These are phyloP conservation scores for Oryza australiensis DNA, from an alignment of 176 grass and related monocot species.

Conservation along the genomic window DNA sequence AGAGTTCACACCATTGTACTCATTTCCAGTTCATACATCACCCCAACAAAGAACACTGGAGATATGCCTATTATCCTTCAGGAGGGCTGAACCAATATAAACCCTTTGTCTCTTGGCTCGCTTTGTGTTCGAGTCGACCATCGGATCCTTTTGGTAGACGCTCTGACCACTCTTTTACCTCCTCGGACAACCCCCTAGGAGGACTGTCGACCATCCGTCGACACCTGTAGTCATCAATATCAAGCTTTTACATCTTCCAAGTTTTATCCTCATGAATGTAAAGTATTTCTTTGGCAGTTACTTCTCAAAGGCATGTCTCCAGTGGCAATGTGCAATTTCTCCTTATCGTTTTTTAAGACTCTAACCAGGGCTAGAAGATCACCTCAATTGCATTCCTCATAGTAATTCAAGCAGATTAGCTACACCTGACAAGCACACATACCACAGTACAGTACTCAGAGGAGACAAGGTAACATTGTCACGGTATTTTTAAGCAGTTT, in stretches of 20 bases:
- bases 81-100: too few species aligned
- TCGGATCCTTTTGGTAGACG: too few species aligned
- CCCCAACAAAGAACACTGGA: too few species aligned
- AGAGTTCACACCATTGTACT: too few species aligned
- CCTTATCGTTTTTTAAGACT: too few species aligned
- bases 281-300: background rate
- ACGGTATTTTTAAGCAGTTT: background rate
- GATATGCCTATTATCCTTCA: too few species aligned
- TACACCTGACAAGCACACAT: background rate
- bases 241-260: background rate
- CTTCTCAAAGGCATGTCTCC: background rate
- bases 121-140: too few species aligned
- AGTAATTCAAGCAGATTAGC: background rate
- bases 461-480: background rate
- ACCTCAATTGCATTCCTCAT: background rate
- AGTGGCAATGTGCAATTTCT: background rate
- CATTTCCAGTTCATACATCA: too few species aligned
- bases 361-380: background rate
- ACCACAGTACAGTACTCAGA: background rate
- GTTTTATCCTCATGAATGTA: background rate
- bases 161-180: too few species aligned
- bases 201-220: too few species aligned
- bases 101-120: too few species aligned
- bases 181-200: too few species aligned
- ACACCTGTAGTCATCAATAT: background rate